Percentiles rank a stretch among this genome's conserved stretches.
Evolutionary conservation across 2,329 filamentous ascomycete genomes (phyloP).

Genomic region (Xylariaceae sp.): DNA sequence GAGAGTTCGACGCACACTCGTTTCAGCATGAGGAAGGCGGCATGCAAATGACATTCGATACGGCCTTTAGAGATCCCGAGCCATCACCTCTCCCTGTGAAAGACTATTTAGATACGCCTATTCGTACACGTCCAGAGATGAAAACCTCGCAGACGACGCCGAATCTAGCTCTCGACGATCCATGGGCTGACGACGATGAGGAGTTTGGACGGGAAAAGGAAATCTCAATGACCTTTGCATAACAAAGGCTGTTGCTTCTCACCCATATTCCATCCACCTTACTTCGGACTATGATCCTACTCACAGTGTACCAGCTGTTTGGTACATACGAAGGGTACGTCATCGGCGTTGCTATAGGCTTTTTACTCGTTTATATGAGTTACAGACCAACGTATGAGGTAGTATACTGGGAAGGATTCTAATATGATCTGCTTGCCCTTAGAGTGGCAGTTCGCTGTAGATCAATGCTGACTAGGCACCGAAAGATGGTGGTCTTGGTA

Average conservation of each 20-base stretch:
- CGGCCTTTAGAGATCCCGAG: slow-evolving; percentile 55
- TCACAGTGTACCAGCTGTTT: neutral
- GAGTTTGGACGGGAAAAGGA: slow-evolving; percentile 76
- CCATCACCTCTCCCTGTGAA: slow-evolving; percentile 43
- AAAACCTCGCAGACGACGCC: slow-evolving; percentile 57
- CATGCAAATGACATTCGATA: slow-evolving; percentile 76
- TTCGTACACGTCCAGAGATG: slow-evolving; percentile 48
- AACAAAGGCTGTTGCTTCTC: neutral
- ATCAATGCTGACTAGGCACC: slow-evolving; percentile 9
- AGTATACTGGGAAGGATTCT: neutral
- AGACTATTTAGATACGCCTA: slow-evolving; percentile 31
- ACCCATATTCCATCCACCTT: neutral
- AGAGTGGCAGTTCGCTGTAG: slow-evolving; percentile 9
- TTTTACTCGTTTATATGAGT: slow-evolving; percentile 6
- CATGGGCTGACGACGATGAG: slow-evolving; percentile 73
- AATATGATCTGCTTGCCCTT: slow-evolving; percentile 2
- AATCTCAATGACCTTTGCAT: slow-evolving; percentile 84
- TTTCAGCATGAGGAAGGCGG: slow-evolving; percentile 50
- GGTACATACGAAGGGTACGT: neutral
- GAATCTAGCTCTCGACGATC: slow-evolving; percentile 59
- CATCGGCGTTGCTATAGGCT: slow-evolving; percentile 1
- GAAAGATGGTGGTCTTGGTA: neutral
- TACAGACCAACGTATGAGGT: slow-evolving; percentile 8
- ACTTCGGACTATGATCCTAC: neutral
- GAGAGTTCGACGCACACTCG: slow-evolving; percentile 24